Conservation (phyloP, 2,329 filamentous ascomycete species). For the Endoconidiophora polonica region DNA sequence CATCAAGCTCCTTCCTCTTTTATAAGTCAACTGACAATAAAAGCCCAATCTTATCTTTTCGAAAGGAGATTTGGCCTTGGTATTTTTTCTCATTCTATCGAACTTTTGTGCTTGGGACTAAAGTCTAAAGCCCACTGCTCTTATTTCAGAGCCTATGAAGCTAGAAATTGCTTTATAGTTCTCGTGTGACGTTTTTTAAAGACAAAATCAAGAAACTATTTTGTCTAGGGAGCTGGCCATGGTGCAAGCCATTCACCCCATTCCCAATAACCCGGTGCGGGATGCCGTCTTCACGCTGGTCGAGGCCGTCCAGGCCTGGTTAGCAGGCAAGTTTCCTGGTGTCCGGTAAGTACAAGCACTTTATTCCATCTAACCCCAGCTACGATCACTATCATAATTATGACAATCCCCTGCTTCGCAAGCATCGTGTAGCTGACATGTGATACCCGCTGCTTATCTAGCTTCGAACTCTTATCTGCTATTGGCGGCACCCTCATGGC, state of each 20-base stretch:
- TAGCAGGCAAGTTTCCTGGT: constrained; percentile 3
- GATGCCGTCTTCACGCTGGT: constrained; percentile 4
- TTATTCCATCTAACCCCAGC: not conserved
- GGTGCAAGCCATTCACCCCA: not conserved
- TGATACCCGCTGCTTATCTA: not conserved
- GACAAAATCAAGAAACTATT: too few relatives aligned
- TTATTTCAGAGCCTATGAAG: too few relatives aligned
- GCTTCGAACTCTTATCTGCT: constrained; percentile 19
- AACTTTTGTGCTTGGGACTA: too few relatives aligned
- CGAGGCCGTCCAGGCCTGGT: constrained; percentile 5
- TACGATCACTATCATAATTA: not conserved
- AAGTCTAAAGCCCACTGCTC: too few relatives aligned
- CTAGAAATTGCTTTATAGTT: too few relatives aligned
- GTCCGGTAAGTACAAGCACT: constrained; percentile 4
- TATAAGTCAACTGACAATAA: too few relatives aligned
- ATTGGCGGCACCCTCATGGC: constrained; percentile 20
- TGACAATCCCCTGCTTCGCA: too few relatives aligned
- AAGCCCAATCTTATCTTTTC: too few relatives aligned
- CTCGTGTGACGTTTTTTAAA: too few relatives aligned
- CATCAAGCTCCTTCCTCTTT: too few relatives aligned
- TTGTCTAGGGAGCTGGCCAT: not conserved
- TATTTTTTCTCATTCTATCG: too few relatives aligned
- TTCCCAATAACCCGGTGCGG: constrained; percentile 8
- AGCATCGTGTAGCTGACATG: not conserved
- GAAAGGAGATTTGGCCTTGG: too few relatives aligned